Evolutionary conservation across 1,139 yeast species (phyloP), one percentile per base, ranked within the genome.

Genomic region (Hanseniaspora gamundiae): DNA sequence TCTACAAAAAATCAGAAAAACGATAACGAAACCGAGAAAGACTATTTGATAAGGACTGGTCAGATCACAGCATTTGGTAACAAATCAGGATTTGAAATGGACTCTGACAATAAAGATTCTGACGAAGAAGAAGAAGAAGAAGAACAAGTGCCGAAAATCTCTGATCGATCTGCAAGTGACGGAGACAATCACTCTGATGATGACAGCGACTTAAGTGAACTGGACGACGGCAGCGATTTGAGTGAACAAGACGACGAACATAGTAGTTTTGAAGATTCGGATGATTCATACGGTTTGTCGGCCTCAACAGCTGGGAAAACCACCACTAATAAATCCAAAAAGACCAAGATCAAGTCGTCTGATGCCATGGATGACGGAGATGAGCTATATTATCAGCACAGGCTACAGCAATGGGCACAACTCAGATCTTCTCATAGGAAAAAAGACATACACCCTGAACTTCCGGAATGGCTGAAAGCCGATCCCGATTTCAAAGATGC

Each of bases 31-130:
- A 64, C 84, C 0, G 85, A 83, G 53, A 76, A 76, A 46, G 97
- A 88, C 44, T 91, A 65, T 57, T 67, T 91, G 49, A 74, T 91
- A 0, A 69, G 98, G 50, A 88, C 88, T 0, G 99, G 99, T 36
- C 80, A 86, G 58, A 78, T 87, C 46, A 91, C 99, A 0, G 98
- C 98, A 0, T 91, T 91, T 67, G 94, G 96, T 10, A 77, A 76
- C 38, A 68, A 76, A 17, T 69, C 72, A 31, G 76, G 73, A 4
- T 84, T 84, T 50, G 60, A 61, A 4, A 42, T 62, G 8, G 67
- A 63, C 3, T 50, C 48, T 2, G 51, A 47, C 5, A 55, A 57
- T 31, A 56, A 51, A 4, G 54, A 51, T 9, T 51, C 43, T 3
- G 57, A 56, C n/a, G 13, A 41, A 31, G 45, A 40, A 22, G 39